Conservation (phyloP, 768 basidiomycete genomes). For the Auricularia heimuer region DNA sequence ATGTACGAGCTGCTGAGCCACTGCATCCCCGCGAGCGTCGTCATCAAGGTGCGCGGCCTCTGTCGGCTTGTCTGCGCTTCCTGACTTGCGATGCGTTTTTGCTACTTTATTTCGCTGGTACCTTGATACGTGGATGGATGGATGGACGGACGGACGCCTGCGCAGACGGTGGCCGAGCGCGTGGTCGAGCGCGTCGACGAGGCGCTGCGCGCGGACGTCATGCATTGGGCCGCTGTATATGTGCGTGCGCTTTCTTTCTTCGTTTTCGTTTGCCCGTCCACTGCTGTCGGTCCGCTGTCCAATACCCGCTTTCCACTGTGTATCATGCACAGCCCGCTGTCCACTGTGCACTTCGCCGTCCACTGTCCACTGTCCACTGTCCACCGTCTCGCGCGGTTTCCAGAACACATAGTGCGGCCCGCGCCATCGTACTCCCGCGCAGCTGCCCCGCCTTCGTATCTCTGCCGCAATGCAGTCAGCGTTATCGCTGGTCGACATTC, state of each 20-base stretch:
- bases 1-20: conserved; percentile 93
- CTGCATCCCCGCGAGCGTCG: conserved; percentile 88
- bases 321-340: too few species aligned
- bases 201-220: conserved; percentile 79
- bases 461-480: too few species aligned
- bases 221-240: conserved; percentile 98
- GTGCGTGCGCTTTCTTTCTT: conserved; percentile 34
- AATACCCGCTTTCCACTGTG: background rate
- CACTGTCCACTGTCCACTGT: too few species aligned
- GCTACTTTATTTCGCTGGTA: background rate
- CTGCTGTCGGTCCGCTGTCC: background rate
- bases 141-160: too few species aligned
- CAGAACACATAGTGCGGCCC: too few species aligned
- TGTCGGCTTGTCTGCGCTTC: background rate
- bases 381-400: too few species aligned
- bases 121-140: too few species aligned
- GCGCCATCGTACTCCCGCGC: too few species aligned
- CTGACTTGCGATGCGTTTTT: conserved; percentile 3
- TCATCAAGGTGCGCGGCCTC: conserved; percentile 62
- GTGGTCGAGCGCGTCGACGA: conserved; percentile 87
- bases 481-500: too few species aligned
- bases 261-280: background rate
- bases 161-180: conserved; percentile 80
- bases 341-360: too few species aligned
- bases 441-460: too few species aligned